A percentile compares a stretch with the other conserved stretches of the same genome.
Conservation (phyloP, 306 rosid genomes). For the Cyamopsis tetragonoloba region DNA sequence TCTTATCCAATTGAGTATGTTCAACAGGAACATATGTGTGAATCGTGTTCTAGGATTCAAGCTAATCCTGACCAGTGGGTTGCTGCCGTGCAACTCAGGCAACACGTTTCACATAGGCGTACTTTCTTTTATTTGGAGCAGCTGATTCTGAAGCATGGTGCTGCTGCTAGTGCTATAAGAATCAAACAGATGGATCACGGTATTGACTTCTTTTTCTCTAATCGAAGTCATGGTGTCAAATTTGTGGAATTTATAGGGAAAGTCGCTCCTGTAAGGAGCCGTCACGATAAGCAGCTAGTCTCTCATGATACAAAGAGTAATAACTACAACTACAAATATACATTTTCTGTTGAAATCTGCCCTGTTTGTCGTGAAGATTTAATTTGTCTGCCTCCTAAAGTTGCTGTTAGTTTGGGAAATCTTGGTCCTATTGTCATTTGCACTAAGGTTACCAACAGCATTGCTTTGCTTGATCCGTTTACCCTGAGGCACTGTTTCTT, state of each 20-base stretch:
- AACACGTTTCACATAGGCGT: conserved; percentile 59
- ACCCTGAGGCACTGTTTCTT: conserved; percentile 60
- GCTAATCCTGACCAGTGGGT: conserved; percentile 79
- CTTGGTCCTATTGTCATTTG: conserved; percentile 72
- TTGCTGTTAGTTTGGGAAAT: conserved; percentile 58
- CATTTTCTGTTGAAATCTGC: conserved; percentile 67
- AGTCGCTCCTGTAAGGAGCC: conserved; percentile 47
- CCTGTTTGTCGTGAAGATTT: conserved; percentile 75
- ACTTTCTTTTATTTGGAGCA: conserved; percentile 72
- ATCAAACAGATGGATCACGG: conserved; percentile 68
- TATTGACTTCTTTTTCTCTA: conserved; percentile 67
- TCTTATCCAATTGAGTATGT: conserved; percentile 51
- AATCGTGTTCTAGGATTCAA: conserved; percentile 54
- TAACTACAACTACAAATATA: conserved; percentile 51
- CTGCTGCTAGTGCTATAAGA: conserved; percentile 56
- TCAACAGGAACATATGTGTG: conserved; percentile 61
- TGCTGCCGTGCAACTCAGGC: conserved; percentile 67
- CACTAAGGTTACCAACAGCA: conserved; percentile 60
- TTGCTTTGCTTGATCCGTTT: conserved; percentile 68
- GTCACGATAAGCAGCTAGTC: conserved; percentile 58
- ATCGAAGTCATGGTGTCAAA: conserved; percentile 58
- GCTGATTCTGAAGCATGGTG: conserved; percentile 62
- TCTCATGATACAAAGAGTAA: conserved; percentile 70
- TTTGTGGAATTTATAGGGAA: conserved; percentile 65
- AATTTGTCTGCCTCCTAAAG: conserved; percentile 64